A percentile compares a stretch with the other conserved stretches of the same genome.
These are phyloP conservation scores for Candida coleopterorum DNA, from an alignment of 805 yeast species.

Conservation along the genomic window DNA sequence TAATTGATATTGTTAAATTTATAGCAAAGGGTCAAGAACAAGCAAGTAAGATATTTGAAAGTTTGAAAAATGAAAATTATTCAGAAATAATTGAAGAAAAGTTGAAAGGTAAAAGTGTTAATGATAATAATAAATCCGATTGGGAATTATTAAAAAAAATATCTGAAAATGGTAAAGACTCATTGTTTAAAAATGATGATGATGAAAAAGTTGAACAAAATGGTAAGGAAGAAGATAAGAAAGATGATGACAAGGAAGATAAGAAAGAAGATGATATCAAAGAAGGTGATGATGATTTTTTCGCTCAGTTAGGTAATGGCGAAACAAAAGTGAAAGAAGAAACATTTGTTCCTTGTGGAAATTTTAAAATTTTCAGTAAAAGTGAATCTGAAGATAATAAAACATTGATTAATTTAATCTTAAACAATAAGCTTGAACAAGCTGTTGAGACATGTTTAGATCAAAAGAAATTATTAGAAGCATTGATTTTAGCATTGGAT, in stretches of 20 bases:
- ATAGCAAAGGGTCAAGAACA: slow-evolving; percentile 29
- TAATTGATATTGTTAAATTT: slow-evolving; percentile 41
- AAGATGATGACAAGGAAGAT: slow-evolving; percentile 8
- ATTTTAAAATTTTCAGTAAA: slow-evolving; percentile 38
- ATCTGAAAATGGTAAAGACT: slow-evolving; percentile 44
- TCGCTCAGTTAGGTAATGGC: slow-evolving; percentile 30
- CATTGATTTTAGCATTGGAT: slow-evolving; percentile 72
- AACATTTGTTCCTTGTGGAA: slow-evolving; percentile 47
- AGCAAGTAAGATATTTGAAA: slow-evolving; percentile 44
- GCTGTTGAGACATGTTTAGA: slow-evolving; percentile 69
- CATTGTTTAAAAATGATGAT: slow-evolving; percentile 36
- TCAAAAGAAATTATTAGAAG: slow-evolving; percentile 65
- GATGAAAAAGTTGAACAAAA: slow-evolving; percentile 15
- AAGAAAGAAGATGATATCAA: slow-evolving; percentile 5
- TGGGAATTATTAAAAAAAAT: slow-evolving; percentile 61
- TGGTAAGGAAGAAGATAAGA: slow-evolving; percentile 9
- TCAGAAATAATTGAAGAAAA: slow-evolving; percentile 52
- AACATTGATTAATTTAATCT: slow-evolving; percentile 36
- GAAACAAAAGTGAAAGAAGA: slow-evolving; percentile 4
- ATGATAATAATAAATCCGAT: slow-evolving; percentile 47
- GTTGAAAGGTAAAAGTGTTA: slow-evolving; percentile 31
- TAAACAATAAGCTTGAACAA: slow-evolving; percentile 55
- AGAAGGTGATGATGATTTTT: slow-evolving; percentile 29
- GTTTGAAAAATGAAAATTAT: slow-evolving; percentile 54
- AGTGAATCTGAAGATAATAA: slow-evolving; percentile 40